Conservation (phyloP, 805 yeast species). For the Nakazawaea populi region DNA sequence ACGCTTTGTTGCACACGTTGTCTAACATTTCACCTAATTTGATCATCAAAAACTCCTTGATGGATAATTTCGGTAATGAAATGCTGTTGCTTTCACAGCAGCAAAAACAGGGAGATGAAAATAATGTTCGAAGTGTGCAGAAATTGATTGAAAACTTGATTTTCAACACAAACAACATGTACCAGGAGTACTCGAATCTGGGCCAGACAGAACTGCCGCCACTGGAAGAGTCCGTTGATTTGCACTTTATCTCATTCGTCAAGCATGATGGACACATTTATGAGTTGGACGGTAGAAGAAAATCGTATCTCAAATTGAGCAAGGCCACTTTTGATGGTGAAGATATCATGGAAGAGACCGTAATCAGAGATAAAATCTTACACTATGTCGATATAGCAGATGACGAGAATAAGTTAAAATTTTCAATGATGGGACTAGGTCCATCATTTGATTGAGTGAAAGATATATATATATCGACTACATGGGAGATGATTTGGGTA, state of each 20-base stretch:
- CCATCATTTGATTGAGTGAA: conserved; percentile 38
- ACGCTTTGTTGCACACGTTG: conserved; percentile 68
- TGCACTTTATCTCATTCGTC: conserved; percentile 77
- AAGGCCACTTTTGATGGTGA: conserved; percentile 13
- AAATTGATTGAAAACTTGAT: conserved; percentile 20
- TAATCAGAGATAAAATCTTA: conserved; percentile 50
- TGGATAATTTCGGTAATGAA: conserved; percentile 15
- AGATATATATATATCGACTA: too few species aligned
- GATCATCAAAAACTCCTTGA: conserved; percentile 29
- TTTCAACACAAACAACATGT: conserved; percentile 23
- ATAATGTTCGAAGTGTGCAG: conserved; percentile 3
- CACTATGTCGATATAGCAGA: conserved; percentile 61
- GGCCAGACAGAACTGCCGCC: conserved; percentile 69
- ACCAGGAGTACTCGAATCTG: conserved; percentile 37
- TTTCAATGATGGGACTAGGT: conserved; percentile 73
- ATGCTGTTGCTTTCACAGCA: not conserved
- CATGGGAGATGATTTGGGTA: not conserved
- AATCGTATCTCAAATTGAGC: conserved; percentile 67
- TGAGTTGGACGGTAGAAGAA: conserved; percentile 86
- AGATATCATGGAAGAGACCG: conserved; percentile 49
- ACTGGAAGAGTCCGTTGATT: conserved; percentile 45
- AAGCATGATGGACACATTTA: conserved; percentile 54
- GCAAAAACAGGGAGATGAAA: too few species aligned
- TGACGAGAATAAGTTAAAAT: conserved; percentile 53
- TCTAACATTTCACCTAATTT: conserved; percentile 41